Conservation (phyloP, 2,329 filamentous ascomycete species). For the Aspergillus piperis region DNA sequence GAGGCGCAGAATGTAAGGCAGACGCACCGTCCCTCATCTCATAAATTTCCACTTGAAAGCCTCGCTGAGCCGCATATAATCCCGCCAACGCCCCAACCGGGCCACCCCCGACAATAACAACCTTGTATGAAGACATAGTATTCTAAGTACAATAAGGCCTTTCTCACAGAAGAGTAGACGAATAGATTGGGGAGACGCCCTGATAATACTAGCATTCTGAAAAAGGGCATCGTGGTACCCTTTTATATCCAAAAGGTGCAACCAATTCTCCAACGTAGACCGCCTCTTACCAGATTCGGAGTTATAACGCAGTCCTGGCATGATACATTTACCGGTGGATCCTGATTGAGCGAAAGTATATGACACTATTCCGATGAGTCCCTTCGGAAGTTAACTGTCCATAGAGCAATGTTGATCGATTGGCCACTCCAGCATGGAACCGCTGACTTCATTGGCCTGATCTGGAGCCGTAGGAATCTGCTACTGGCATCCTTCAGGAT, state of each 20-base stretch:
- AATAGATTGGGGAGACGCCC: background rate
- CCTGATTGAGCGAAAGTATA: background rate
- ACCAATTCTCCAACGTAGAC: background rate
- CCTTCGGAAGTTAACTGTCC: background rate
- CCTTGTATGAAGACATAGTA: background rate
- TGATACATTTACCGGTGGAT: background rate
- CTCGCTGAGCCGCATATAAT: background rate
- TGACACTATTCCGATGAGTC: background rate
- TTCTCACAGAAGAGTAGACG: background rate
- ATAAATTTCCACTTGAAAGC: background rate
- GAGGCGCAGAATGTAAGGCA: background rate
- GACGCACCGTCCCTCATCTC: background rate
- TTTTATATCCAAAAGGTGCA: background rate
- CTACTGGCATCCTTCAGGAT: background rate
- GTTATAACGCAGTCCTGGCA: background rate
- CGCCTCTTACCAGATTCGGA: background rate
- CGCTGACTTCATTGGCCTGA: background rate
- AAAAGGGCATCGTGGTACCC: background rate
- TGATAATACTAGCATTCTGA: background rate
- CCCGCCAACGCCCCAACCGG: background rate
- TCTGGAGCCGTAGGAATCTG: background rate
- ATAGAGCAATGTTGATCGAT: background rate
- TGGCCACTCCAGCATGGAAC: background rate
- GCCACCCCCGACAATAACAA: background rate
- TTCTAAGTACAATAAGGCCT: background rate